phyloP scores from a whole-genome alignment of 148 eudicot genomes.

The Camellia japonica region DNA sequence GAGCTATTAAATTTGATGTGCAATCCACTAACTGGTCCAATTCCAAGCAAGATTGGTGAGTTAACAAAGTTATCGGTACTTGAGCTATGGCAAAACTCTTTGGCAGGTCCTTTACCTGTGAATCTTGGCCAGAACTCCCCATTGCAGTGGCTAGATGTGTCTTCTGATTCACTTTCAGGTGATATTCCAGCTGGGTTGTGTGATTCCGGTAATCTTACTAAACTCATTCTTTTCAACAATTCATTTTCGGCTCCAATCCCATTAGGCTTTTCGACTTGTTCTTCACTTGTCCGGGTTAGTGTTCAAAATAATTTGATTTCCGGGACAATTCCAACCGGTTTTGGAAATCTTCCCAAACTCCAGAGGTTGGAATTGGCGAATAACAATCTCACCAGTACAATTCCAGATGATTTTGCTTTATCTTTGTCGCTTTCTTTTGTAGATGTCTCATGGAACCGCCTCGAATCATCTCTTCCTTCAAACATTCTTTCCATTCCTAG shows the following conservation, averaged over 20 bases:
- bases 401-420: slow-evolving; percentile 67
- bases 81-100: slow-evolving; percentile 79
- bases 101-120: slow-evolving; percentile 67
- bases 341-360: slow-evolving; percentile 66
- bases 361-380: slow-evolving; percentile 73
- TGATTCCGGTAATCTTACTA: slow-evolving; percentile 61
- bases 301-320: slow-evolving; percentile 68
- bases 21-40: slow-evolving; percentile 51
- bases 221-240: slow-evolving; percentile 81
- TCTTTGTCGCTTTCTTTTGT: slow-evolving; percentile 71
- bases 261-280: slow-evolving; percentile 49
- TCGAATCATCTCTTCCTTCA: slow-evolving; percentile 67
- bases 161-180: slow-evolving; percentile 75
- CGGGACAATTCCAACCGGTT: slow-evolving; percentile 66
- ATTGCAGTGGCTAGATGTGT: slow-evolving; percentile 77
- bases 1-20: slow-evolving; percentile 75
- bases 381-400: slow-evolving; percentile 66
- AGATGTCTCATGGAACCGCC: slow-evolving; percentile 65
- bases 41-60: slow-evolving; percentile 48
- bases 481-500: slow-evolving; percentile 58
- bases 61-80: slow-evolving; percentile 55
- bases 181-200: slow-evolving; percentile 64
- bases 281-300: slow-evolving; percentile 69
- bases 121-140: slow-evolving; percentile 72
- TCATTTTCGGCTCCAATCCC: slow-evolving; percentile 72